Evolutionary conservation across 2,329 filamentous ascomycete genomes (phyloP).

Genomic region (Blumeria graminis): DNA sequence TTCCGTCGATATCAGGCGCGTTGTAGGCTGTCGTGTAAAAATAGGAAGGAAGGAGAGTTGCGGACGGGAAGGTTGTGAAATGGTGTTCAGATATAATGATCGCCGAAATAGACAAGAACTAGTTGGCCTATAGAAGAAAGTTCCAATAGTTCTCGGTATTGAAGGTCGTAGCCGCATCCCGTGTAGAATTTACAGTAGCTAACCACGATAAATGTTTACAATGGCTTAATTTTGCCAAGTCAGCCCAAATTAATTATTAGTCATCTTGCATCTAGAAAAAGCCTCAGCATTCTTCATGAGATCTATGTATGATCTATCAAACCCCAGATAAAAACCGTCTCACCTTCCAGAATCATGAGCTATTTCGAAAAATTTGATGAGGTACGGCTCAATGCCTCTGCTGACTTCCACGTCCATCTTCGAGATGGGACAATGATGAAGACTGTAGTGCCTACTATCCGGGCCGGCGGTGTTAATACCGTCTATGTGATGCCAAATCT

Average conservation of each 20-base stretch:
- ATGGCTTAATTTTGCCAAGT: no score
- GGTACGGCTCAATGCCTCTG: constrained; percentile 34
- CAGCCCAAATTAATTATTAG: no score
- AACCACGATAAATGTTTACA: no score
- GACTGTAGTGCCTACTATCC: constrained; percentile 27
- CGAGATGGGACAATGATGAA: constrained; percentile 43
- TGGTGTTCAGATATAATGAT: constrained; percentile 32
- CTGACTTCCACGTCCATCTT: constrained; percentile 41
- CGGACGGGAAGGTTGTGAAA: constrained; percentile 26
- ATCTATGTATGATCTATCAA: no score
- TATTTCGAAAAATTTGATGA: constrained; percentile 8
- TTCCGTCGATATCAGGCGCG: constrained; percentile 59
- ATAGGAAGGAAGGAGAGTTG: constrained; percentile 38
- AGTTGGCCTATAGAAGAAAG: no score
- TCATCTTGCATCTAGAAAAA: no score
- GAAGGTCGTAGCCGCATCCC: neutral
- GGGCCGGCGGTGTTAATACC: constrained; percentile 34
- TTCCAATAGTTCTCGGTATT: neutral
- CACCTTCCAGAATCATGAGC: no score
- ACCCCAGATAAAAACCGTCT: no score
- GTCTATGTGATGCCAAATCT: constrained; percentile 34
- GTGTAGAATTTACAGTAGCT: no score
- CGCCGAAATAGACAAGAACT: no score
- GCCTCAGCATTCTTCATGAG: no score
- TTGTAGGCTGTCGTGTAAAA: constrained; percentile 18